Conservation (phyloP, 2,329 filamentous ascomycete genomes). For the Xylaria multiplex region DNA sequence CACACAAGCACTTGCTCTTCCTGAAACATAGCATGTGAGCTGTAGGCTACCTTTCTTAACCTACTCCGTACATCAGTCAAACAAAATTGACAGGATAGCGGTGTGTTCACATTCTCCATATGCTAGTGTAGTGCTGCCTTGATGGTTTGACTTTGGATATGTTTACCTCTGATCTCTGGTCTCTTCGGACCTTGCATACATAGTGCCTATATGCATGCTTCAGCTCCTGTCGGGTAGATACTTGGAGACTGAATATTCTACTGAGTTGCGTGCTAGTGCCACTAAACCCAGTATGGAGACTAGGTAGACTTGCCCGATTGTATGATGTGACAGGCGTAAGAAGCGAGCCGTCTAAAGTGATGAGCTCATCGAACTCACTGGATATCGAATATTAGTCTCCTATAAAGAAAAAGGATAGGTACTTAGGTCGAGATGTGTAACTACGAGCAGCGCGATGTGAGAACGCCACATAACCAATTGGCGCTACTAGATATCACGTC, state of each 20-base stretch:
- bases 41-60: too few species aligned
- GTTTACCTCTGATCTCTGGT: background rate
- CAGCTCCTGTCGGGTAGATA: conserved; percentile 6
- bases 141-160: background rate
- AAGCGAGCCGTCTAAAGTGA: too few species aligned
- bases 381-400: too few species aligned
- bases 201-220: conserved; percentile 1
- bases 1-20: too few species aligned
- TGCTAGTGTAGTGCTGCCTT: background rate
- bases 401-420: too few species aligned
- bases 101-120: conserved; percentile 8
- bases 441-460: background rate
- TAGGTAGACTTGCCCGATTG: too few species aligned
- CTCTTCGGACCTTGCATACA: background rate
- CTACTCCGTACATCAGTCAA: background rate
- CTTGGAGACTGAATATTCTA: background rate
- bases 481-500: background rate
- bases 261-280: background rate
- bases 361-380: too few species aligned
- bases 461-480: background rate
- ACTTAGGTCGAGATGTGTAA: too few species aligned
- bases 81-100: background rate
- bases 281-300: background rate
- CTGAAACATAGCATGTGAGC: too few species aligned
- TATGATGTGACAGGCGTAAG: too few species aligned